Percentiles rank a stretch among this genome's conserved stretches.
phyloP scores from a whole-genome alignment of 768 basidiomycete species.

The Lactarius indigo region DNA sequence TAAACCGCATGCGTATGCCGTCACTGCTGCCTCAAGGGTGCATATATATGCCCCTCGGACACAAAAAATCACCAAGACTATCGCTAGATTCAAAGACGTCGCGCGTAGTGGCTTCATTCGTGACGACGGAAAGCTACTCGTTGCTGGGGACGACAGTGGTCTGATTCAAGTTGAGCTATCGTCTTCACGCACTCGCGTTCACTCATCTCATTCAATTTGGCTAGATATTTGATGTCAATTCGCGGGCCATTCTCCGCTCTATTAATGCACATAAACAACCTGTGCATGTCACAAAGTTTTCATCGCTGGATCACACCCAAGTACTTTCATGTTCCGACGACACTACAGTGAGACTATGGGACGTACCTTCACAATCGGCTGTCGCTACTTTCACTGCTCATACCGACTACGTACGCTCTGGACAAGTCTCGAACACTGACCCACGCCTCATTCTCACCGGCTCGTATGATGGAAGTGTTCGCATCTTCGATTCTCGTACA shows the following conservation, averaged over 20 bases:
- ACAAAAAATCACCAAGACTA: slow-evolving; percentile 94
- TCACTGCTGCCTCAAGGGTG: slow-evolving; percentile 89
- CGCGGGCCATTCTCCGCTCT: slow-evolving; percentile 88
- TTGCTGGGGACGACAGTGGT: slow-evolving; percentile 94
- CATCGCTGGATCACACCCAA: slow-evolving; percentile 72
- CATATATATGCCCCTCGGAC: slow-evolving; percentile 96
- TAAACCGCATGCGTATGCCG: slow-evolving; percentile 91
- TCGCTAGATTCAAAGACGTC: slow-evolving; percentile 95
- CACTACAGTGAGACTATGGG: slow-evolving; percentile 91
- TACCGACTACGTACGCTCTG: slow-evolving; percentile 94
- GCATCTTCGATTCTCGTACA: slow-evolving; percentile 83
- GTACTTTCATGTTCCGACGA: slow-evolving; percentile 96
- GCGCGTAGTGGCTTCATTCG: slow-evolving; percentile 87
- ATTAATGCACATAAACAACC: slow-evolving; percentile 94
- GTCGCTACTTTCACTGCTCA: slow-evolving; percentile 80
- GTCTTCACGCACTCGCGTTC: neutral
- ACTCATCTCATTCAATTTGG: neutral
- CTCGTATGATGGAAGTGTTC: slow-evolving; percentile 90
- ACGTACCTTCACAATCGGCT: slow-evolving; percentile 83
- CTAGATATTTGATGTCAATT: slow-evolving; percentile 87
- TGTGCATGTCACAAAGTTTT: slow-evolving; percentile 93
- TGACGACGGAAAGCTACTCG: slow-evolving; percentile 89
- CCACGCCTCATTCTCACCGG: slow-evolving; percentile 87
- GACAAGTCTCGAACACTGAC: slow-evolving; percentile 77
- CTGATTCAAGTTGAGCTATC: slow-evolving; percentile 58